A percentile compares a stretch with the other conserved stretches of the same genome.
These are phyloP conservation scores for Theobroma cacao DNA, from an alignment of 345 rosid species.

Conservation along the genomic window DNA sequence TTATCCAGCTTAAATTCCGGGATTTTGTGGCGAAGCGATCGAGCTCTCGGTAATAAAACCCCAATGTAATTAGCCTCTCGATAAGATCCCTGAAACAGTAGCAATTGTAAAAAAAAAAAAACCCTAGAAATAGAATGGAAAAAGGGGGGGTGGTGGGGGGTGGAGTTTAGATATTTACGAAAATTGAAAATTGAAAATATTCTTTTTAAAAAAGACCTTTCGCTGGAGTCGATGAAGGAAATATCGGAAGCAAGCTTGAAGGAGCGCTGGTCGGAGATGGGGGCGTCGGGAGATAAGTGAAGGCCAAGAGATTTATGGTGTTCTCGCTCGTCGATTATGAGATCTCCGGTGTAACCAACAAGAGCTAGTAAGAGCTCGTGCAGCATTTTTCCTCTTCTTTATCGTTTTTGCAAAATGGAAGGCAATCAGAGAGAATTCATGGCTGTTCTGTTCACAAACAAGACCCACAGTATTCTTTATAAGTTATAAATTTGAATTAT, in stretches of 20 bases:
- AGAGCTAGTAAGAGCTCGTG: slow-evolving; percentile 89
- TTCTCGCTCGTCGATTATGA: slow-evolving; percentile 84
- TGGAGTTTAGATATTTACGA: neutral
- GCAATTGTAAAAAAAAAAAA: too few species aligned
- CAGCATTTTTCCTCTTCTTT: slow-evolving; percentile 38
- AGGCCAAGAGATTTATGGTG: slow-evolving; percentile 59
- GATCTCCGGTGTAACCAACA: slow-evolving; percentile 90
- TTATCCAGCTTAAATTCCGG: slow-evolving; percentile 82
- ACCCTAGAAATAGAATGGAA: neutral
- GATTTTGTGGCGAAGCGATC: slow-evolving; percentile 78
- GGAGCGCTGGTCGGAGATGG: slow-evolving; percentile 61
- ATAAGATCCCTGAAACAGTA: slow-evolving; percentile 62
- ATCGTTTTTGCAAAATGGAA: neutral
- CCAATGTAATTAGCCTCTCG: slow-evolving; percentile 77
- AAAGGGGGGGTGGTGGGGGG: neutral
- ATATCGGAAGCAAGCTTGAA: slow-evolving; percentile 90
- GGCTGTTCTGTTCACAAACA: neutral
- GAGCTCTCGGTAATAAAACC: slow-evolving; percentile 89
- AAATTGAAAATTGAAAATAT: neutral
- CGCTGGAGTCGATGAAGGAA: slow-evolving; percentile 84
- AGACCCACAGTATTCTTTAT: neutral
- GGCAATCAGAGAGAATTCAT: slow-evolving; percentile 6
- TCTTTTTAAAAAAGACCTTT: slow-evolving; percentile 46
- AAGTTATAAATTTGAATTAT: neutral
- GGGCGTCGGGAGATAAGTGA: slow-evolving; percentile 49